Percentiles rank a stretch among this genome's conserved stretches.
These are phyloP conservation scores for Ogataea salicorniae DNA, from an alignment of 805 yeast genomes.

Conservation along the genomic window DNA sequence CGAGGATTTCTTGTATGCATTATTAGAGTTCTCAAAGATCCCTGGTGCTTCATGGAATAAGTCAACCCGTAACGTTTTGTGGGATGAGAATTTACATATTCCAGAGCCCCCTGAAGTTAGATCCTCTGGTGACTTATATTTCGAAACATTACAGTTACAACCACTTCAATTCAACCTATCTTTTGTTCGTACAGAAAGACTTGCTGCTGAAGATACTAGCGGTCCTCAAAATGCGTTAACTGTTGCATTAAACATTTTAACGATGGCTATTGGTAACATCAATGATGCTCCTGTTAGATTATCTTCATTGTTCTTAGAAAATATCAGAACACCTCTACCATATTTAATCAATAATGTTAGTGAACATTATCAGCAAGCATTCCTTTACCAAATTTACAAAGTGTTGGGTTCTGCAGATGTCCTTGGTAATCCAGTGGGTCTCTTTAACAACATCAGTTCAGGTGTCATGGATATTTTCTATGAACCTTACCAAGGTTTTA, in stretches of 20 bases:
- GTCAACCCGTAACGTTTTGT: slow-evolving; percentile 35
- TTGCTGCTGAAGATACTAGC: slow-evolving; percentile 55
- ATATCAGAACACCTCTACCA: slow-evolving; percentile 81
- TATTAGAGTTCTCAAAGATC: slow-evolving; percentile 71
- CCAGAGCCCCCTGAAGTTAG: slow-evolving; percentile 63
- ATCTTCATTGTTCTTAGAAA: slow-evolving; percentile 83
- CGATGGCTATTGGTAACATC: slow-evolving; percentile 96
- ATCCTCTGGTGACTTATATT: slow-evolving; percentile 68
- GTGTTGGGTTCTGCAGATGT: slow-evolving; percentile 95
- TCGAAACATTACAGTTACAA: slow-evolving; percentile 88
- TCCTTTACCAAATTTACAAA: slow-evolving; percentile 86
- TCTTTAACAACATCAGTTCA: slow-evolving; percentile 86
- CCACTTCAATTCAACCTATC: slow-evolving; percentile 87
- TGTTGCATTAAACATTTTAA: slow-evolving; percentile 76
- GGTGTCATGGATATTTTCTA: slow-evolving; percentile 96
- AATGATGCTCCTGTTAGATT: slow-evolving; percentile 93
- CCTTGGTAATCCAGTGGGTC: slow-evolving; percentile 94
- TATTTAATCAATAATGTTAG: slow-evolving; percentile 61
- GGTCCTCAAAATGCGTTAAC: slow-evolving; percentile 60
- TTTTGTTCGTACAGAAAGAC: slow-evolving; percentile 81
- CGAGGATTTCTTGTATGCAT: slow-evolving; percentile 83
- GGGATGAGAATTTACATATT: slow-evolving; percentile 57
- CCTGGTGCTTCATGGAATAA: slow-evolving; percentile 79
- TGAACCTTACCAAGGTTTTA: slow-evolving; percentile 94
- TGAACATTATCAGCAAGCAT: slow-evolving; percentile 89